Evolutionary conservation across 345 rosid genomes (phyloP), one percentile per base, ranked within the genome.

Genomic region (Psidium guajava): DNA sequence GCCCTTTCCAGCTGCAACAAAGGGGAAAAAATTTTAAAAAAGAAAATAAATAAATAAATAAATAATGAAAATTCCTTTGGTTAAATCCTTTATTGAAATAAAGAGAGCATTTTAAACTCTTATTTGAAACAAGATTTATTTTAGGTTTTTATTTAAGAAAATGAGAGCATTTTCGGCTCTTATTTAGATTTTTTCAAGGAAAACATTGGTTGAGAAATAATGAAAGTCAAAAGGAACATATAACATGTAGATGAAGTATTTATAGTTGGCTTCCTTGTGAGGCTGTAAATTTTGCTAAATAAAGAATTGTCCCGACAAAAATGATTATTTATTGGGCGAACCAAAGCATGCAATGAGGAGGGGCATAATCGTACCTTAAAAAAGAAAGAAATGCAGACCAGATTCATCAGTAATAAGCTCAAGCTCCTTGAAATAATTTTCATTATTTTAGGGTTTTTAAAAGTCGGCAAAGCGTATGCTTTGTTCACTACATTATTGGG

Each of bases 401-500:
- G 80, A 36, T 69, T 32, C 80, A 69, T 36, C 25, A 32, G 47
- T 5, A 36, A 44, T 2, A 44, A 83, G 77, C 77, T 83, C 75
- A 10, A 50, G 52, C 52, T 50, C 40, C 11, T 44, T 27, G 27
- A n/a, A 58, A 61, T 42, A 44, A 27, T 58, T 12, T 12, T 12
- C 32, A 56, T 58, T 83, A 47, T 83, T 25, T 2, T 22, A 54
- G 83, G 77, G 25, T 36, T 69, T 81, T 22, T 80, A 81, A 25
- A 53, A 16, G 69, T 58, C 25, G 36, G 20, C 77, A 2, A 83
- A 24, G 54, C 85, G 74, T 58, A 44, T 64, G 82, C 57, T 82
- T 82, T 80, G 82, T 56, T 47, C 53, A 82, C 25, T 59, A 80
- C 88, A 88, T 85, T 83, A 89, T 86, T 86, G 87, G 87, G 74